phyloP scores from a whole-genome alignment of 768 basidiomycete species.

The Naganishia vishniacii region DNA sequence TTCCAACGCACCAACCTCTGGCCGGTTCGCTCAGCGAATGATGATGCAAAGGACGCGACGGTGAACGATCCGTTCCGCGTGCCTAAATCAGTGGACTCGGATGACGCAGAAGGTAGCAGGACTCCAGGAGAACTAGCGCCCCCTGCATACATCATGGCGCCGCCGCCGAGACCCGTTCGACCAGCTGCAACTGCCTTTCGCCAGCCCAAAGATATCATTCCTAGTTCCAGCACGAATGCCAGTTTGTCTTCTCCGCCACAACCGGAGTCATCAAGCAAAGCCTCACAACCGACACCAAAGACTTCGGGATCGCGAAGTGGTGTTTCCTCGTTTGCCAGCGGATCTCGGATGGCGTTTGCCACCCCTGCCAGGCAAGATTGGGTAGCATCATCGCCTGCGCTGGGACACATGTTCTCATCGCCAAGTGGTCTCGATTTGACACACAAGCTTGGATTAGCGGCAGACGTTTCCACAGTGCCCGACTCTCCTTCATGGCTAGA shows the following conservation, averaged over 20 bases:
- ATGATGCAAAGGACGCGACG: not conserved
- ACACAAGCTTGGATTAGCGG: conserved; percentile 27
- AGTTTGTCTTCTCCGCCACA: conserved; percentile 12
- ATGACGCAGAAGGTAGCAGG: not conserved
- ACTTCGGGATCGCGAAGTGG: conserved; percentile 8
- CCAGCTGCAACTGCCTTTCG: not conserved
- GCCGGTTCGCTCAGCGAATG: not conserved
- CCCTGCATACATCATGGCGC: conserved; percentile 13
- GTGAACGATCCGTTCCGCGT: conserved; percentile 8
- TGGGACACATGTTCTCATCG: conserved; percentile 23
- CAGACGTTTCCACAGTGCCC: conserved; percentile 20
- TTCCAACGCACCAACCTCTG: conserved; percentile 12
- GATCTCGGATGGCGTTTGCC: not conserved
- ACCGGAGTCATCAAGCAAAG: not conserved
- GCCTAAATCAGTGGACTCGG: not conserved
- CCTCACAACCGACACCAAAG: conserved; percentile 14
- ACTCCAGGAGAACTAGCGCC: conserved; percentile 12
- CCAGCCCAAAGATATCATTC: conserved; percentile 15
- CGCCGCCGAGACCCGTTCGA: conserved; percentile 5
- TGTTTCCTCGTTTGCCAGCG: not conserved
- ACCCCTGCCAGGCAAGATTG: conserved; percentile 24
- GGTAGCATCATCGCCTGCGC: conserved; percentile 18
- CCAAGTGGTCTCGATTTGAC: conserved; percentile 28
- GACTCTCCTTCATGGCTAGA: conserved; percentile 28
- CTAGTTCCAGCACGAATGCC: conserved; percentile 16